Base-by-base conservation (phyloP, 441 rosid species). In the Populus hybrid region DNA sequence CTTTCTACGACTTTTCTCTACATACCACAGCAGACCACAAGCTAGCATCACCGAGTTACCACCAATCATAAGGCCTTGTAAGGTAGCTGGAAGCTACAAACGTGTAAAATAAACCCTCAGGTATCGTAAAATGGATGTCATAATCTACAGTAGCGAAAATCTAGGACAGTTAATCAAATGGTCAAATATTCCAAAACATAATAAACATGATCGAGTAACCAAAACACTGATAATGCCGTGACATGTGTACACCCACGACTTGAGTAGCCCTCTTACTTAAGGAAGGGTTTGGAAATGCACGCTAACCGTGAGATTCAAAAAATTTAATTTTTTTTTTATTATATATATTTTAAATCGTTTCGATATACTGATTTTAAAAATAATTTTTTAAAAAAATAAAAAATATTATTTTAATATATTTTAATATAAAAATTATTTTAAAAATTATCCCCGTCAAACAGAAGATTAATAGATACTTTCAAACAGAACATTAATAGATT, bases 261-360 rank as follows among this genome's bases (percentile, higher is more conserved):
- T 21, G 78, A 74, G 33, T 40, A 26, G 26, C 56, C 65, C 70
- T n/a, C n/a, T n/a, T n/a, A n/a, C n/a, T n/a, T n/a, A n/a, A n/a
- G n/a, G n/a, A n/a, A n/a, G n/a, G n/a, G n/a, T n/a, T n/a, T n/a
- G n/a, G n/a, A n/a, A n/a, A n/a, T n/a, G n/a, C n/a, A n/a, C n/a
- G n/a, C n/a, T n/a, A n/a, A n/a, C n/a, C n/a, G n/a, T n/a, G n/a
- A n/a, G n/a, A n/a, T n/a, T n/a, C n/a, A n/a, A n/a, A n/a, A n/a
- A n/a, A n/a, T 24, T 24, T 24, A 24, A 24, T 24, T 24, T 24
- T 24, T 1, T 24, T 24, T 24, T 24, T 24, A 1, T 1, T 24
- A 24, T 24, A n/a, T n/a, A 24, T 24, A 24, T 24, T 24, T 24
- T 24, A 24, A 1, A 24, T 24, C 1, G 26, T 24, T 24, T 24